These are phyloP conservation scores for Ustilago hordei DNA, from an alignment of 1,284 basidiomycete genomes.

Conservation along the genomic window DNA sequence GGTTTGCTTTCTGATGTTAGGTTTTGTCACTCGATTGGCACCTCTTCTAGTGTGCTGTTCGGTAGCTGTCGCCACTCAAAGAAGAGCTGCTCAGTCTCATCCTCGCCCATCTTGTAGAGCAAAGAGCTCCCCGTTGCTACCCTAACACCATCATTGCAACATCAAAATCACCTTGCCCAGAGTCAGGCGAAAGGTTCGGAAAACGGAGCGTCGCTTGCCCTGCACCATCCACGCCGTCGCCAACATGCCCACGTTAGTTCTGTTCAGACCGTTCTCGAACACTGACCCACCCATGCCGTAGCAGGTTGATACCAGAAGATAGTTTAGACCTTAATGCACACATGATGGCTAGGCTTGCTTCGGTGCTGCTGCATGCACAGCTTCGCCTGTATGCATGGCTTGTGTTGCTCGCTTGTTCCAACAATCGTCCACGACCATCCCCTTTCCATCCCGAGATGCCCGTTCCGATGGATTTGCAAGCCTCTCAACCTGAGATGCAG, in stretches of 20 bases:
- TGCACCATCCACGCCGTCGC: neutral
- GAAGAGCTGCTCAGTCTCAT: neutral
- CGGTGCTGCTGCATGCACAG: slow-evolving; percentile 8
- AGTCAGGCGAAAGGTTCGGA: neutral
- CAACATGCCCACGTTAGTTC: too few relatives aligned
- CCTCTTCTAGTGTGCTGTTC: neutral
- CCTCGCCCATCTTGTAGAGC: neutral
- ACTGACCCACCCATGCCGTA: too few relatives aligned
- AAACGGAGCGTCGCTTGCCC: neutral
- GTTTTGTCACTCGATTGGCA: slow-evolving; percentile 15
- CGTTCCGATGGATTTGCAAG: slow-evolving; percentile 1
- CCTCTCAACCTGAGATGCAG: neutral
- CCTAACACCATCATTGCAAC: neutral
- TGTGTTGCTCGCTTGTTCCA: neutral
- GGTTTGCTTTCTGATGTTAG: slow-evolving; percentile 7
- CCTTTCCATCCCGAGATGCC: slow-evolving; percentile 1
- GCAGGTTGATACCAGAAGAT: too few relatives aligned
- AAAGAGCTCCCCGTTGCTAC: neutral
- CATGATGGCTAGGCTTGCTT: neutral
- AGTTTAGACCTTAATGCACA: too few relatives aligned
- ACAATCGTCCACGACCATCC: neutral
- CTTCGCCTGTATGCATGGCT: slow-evolving; percentile 16
- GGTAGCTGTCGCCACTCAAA: neutral
- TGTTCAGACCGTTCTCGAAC: neutral
- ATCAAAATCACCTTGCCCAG: neutral